Percentiles rank a stretch among this genome's conserved stretches.
Evolutionary conservation across 345 rosid species (phyloP).

Genomic region (Eucalyptus camaldulensis): DNA sequence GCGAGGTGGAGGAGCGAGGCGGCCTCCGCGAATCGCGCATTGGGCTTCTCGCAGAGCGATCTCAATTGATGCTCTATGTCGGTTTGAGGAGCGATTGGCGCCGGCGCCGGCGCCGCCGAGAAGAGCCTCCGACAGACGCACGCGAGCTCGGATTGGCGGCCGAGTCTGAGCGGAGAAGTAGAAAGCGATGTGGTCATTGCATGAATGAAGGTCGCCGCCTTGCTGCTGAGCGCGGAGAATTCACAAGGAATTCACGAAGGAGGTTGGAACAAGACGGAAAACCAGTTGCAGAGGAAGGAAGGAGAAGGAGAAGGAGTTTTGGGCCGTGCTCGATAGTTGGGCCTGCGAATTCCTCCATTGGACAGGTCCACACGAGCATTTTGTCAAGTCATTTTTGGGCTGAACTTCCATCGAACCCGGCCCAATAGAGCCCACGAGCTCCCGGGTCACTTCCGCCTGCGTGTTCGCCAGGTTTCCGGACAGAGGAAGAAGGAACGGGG

Average conservation of each 20-base stretch:
- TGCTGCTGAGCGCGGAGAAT: background rate
- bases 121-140: background rate
- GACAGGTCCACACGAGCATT: background rate
- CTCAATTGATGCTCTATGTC: conserved; percentile 17
- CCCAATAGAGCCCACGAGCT: background rate
- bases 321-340: background rate
- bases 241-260: background rate
- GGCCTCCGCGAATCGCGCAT: conserved; percentile 10
- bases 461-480: background rate
- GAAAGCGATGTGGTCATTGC: background rate
- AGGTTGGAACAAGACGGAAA: background rate
- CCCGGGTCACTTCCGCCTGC: background rate
- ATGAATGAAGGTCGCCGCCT: background rate
- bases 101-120: conserved; percentile 3
- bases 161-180: background rate
- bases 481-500: background rate
- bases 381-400: background rate
- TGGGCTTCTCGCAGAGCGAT: conserved; percentile 23
- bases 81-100: background rate
- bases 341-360: background rate
- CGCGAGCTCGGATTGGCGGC: background rate
- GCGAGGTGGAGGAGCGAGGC: conserved; percentile 28
- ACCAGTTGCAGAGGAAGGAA: background rate
- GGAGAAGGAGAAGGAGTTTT: background rate
- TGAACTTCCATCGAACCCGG: background rate